Percentiles rank a stretch among this genome's conserved stretches.
phyloP scores from a whole-genome alignment of 345 rosid genomes.

The Noccaea bulbosa region DNA sequence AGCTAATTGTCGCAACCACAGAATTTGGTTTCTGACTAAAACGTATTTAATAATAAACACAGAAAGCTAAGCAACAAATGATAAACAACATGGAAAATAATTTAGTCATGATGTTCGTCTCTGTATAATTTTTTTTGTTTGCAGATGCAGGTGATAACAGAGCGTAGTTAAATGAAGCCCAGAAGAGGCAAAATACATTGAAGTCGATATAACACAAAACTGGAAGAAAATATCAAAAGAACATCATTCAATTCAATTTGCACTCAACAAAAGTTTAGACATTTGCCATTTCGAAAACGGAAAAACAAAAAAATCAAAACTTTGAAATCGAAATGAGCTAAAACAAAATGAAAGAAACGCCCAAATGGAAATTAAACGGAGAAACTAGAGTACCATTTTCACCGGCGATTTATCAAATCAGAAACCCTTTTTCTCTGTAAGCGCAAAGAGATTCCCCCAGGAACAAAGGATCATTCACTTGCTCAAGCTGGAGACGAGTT shows the following conservation, averaged over 20 bases:
- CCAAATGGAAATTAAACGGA: conserved; percentile 16
- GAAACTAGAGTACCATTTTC: conserved; percentile 34
- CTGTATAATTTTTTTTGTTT: background rate
- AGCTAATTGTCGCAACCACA: conserved; percentile 21
- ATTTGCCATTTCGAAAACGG: conserved; percentile 15
- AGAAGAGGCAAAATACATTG: conserved; percentile 24
- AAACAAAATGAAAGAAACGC: conserved; percentile 20
- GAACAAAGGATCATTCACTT: conserved; percentile 45
- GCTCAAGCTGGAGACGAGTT: conserved; percentile 32
- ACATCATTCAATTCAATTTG: conserved; percentile 21
- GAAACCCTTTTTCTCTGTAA: conserved; percentile 50
- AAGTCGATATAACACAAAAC: background rate
- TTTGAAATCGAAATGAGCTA: conserved; percentile 14
- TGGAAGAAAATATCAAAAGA: background rate
- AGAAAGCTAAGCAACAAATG: conserved; percentile 19
- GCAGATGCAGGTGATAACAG: conserved; percentile 9
- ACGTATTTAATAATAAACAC: conserved; percentile 1
- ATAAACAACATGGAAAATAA: background rate
- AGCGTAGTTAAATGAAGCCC: conserved; percentile 22
- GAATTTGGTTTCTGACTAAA: background rate
- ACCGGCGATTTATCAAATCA: conserved; percentile 32
- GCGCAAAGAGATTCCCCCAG: conserved; percentile 30
- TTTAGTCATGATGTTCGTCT: conserved; percentile 17
- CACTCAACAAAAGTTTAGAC: background rate
- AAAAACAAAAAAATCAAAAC: conserved; percentile 17